These are phyloP conservation scores for Coniochaeta pulveracea DNA, from an alignment of 2,329 filamentous ascomycete species.

Conservation along the genomic window DNA sequence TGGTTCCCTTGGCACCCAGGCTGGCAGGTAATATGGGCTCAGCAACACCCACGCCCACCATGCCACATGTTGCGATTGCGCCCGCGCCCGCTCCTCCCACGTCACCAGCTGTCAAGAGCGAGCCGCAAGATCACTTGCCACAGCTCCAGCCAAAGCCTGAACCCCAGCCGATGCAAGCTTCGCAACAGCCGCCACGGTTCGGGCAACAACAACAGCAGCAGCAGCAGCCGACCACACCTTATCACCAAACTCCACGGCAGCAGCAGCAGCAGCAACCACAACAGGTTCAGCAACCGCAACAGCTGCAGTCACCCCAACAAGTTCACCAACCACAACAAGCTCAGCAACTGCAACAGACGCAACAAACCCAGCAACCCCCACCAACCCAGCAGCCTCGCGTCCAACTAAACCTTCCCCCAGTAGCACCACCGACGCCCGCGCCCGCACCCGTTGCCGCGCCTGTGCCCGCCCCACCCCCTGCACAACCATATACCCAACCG, in stretches of 20 bases:
- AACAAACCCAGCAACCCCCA: conserved; percentile 10
- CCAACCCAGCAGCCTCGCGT: conserved; percentile 8
- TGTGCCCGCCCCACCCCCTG: background rate
- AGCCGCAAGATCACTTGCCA: conserved; percentile 1
- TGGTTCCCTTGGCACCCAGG: no score
- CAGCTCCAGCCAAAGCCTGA: background rate
- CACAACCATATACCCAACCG: background rate
- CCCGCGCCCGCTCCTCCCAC: no score
- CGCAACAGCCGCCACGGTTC: background rate
- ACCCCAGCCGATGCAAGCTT: background rate
- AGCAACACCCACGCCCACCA: no score
- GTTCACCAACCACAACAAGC: conserved; percentile 6
- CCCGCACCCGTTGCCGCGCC: conserved; percentile 1
- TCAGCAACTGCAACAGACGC: conserved; percentile 8
- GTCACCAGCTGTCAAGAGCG: conserved; percentile 3
- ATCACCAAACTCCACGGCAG: no score
- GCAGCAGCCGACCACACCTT: no score
- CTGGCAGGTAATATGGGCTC: no score
- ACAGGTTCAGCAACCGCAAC: conserved; percentile 2
- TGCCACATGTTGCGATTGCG: no score
- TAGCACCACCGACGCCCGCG: background rate
- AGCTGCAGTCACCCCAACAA: conserved; percentile 3
- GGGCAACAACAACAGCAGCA: background rate
- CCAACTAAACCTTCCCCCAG: background rate
- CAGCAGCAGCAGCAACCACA: conserved; percentile 1